A percentile compares a stretch with the other conserved stretches of the same genome.
Conservation (phyloP, 306 rosid species). For the Carpinus fangiana region DNA sequence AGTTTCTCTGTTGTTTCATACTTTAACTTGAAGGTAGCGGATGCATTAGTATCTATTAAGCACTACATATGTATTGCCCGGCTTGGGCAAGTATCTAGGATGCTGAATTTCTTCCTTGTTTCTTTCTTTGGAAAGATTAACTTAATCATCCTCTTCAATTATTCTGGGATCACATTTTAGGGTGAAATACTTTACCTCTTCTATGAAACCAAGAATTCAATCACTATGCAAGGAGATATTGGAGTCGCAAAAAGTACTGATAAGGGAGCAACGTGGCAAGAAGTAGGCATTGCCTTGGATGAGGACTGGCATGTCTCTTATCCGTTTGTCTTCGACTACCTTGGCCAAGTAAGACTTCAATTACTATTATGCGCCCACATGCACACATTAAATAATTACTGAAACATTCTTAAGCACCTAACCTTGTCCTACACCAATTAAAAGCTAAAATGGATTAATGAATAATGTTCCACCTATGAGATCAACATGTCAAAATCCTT, state of each 20-base stretch:
- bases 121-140: conserved; percentile 9
- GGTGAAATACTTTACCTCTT: conserved; percentile 75
- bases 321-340: conserved; percentile 78
- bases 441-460: background rate
- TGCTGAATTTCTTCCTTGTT: conserved; percentile 13
- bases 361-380: background rate
- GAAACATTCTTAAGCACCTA: background rate
- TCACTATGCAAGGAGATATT: conserved; percentile 90
- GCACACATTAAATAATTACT: background rate
- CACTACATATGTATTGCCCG: background rate
- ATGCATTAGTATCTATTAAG: background rate
- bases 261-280: conserved; percentile 94
- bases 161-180: conserved; percentile 41
- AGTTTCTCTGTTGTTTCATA: background rate
- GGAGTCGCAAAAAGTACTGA: conserved; percentile 93
- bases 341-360: conserved; percentile 57
- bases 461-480: background rate
- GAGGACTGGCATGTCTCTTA: conserved; percentile 99
- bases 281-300: conserved; percentile 80
- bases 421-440: background rate
- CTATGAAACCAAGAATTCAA: conserved; percentile 85
- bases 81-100: background rate
- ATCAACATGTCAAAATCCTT: background rate
- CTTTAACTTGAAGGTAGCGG: background rate
- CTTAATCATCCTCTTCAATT: conserved; percentile 23